phyloP scores from a whole-genome alignment of 1,284 basidiomycete species.

The Apiotrichum mycotoxinovorans region DNA sequence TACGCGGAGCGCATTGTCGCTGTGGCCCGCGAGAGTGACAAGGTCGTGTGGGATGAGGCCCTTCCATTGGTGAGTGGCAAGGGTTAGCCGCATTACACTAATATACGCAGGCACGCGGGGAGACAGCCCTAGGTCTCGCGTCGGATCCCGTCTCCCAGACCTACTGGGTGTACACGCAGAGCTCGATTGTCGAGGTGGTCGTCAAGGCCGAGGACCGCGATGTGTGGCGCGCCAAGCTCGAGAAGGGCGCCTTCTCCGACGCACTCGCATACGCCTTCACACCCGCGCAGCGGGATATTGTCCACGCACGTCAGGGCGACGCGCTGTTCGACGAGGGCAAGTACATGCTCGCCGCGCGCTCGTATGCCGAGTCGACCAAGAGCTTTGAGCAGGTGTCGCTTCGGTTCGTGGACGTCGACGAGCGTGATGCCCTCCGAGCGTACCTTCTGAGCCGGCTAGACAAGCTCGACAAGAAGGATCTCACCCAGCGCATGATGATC shows the following conservation, averaged over 20 bases:
- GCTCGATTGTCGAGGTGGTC: constrained; percentile 84
- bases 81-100: neutral
- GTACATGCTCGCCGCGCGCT: constrained; percentile 87
- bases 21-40: constrained; percentile 76
- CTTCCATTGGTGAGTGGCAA: constrained; percentile 63
- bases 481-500: constrained; percentile 93
- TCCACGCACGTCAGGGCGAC: constrained; percentile 80
- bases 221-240: constrained; percentile 88
- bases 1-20: constrained; percentile 76
- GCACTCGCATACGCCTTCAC: constrained; percentile 80
- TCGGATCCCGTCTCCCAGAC: constrained; percentile 83
- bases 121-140: constrained; percentile 67
- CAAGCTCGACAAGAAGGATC: constrained; percentile 73
- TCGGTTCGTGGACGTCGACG: constrained; percentile 81
- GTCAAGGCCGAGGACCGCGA: constrained; percentile 86
- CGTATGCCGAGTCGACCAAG: constrained; percentile 81
- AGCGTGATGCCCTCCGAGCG: constrained; percentile 86
- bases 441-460: constrained; percentile 88
- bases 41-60: constrained; percentile 75
- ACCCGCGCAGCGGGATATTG: constrained; percentile 74
- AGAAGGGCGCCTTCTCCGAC: constrained; percentile 69
- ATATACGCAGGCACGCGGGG: constrained; percentile 48
- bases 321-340: constrained; percentile 75
- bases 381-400: constrained; percentile 91
- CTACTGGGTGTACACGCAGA: constrained; percentile 91